Conservation (phyloP, 306 rosid species). For the Sphenostylis stenocarpa region DNA sequence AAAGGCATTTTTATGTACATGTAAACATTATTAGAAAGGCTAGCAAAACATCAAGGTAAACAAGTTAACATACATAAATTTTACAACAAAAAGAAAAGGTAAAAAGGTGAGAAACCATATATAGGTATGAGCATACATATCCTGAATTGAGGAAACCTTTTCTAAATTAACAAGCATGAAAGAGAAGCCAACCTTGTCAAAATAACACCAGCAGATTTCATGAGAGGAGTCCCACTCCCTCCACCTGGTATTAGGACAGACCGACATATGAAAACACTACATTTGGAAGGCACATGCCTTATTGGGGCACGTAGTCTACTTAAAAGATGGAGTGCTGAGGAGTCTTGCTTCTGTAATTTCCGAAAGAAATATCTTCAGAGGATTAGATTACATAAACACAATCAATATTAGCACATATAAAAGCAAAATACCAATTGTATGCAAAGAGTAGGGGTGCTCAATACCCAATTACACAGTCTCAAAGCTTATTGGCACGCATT, state of each 20-base stretch:
- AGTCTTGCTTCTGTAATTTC: conserved; percentile 60
- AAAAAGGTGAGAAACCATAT: conserved; percentile 5
- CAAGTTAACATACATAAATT: conserved; percentile 8
- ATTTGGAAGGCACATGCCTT: conserved; percentile 62
- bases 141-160: background rate
- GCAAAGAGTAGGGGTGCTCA: background rate
- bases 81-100: background rate
- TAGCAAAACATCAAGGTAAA: conserved; percentile 25
- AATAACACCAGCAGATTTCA: conserved; percentile 70
- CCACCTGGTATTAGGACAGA: conserved; percentile 73
- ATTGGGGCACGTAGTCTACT: conserved; percentile 53
- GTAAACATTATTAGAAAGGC: conserved; percentile 10
- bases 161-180: conserved; percentile 1
- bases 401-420: conserved; percentile 6
- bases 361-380: conserved; percentile 25
- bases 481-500: too few species aligned
- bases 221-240: conserved; percentile 56
- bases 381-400: conserved; percentile 29
- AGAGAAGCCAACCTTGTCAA: conserved; percentile 54
- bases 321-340: conserved; percentile 60
- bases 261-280: conserved; percentile 67
- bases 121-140: background rate
- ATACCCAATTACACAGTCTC: background rate
- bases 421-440: conserved; percentile 1
- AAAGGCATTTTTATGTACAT: background rate